Evolutionary conservation across 2,329 filamentous ascomycete genomes (phyloP), one percentile per base, ranked within the genome.

Genomic region (Aspergillus sp.): DNA sequence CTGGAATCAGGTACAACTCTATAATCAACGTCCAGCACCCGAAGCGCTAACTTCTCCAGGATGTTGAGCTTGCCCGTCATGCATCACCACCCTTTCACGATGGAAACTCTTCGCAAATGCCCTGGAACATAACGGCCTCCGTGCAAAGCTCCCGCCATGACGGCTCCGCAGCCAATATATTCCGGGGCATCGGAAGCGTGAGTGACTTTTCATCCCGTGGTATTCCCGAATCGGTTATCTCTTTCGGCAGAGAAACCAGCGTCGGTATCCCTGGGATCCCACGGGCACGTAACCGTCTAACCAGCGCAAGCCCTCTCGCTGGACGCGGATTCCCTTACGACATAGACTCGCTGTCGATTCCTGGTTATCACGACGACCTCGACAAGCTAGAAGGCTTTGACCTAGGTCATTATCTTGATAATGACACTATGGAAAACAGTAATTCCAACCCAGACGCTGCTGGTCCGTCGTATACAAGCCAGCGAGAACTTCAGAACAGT

Each of bases 21-120:
- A 7, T 23, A 12, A 43, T 19, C 12, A 46, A 19, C 35, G 3
- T 21, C 14, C 12, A 15, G 19, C 11, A 15, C 17, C 39, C 23
- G 50, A 64, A 57, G 62, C 15, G 12, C 35, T n/a, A 19, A 48
- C 12, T 1, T 6, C 6, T 45, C 11, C 61, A 79, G 62, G 83
- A 83, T 8, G 72, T 88, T 19, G 91, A 96, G 71, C 73, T 90
- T 23, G 90, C 87, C 19, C 85, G 90, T 73, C 85, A 90, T 43
- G 88, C 84, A 1, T 83, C 80, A 0, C 81, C 84, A 0, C 83
- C 84, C 7, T 81, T 95, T 53, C 84, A 85, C 4, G 89, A 96
- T 58, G 84, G 87, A 53, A 83, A 84, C 27, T 84, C 84, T 23
- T 84, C 82, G 4, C 76, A 82, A n/a, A 86, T 90, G 80, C 87